These are phyloP conservation scores for Citrus glauca DNA, from an alignment of 345 rosid species.

Conservation along the genomic window DNA sequence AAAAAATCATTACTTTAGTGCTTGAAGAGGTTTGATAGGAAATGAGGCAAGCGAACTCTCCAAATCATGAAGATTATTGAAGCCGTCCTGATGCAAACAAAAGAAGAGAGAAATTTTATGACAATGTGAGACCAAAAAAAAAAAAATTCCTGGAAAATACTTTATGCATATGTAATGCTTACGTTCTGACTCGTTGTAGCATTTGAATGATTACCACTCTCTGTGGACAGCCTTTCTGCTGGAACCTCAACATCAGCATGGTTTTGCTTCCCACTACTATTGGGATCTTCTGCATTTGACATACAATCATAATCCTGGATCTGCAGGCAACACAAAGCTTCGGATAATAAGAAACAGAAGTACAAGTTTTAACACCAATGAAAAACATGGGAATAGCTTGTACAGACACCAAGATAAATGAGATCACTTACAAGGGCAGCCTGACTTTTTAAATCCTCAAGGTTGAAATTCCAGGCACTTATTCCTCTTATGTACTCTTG, in stretches of 20 bases:
- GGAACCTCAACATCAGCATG: slow-evolving; percentile 33
- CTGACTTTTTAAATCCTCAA: slow-evolving; percentile 91
- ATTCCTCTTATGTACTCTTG: slow-evolving; percentile 94
- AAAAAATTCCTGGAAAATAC: not conserved
- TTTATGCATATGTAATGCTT: slow-evolving; percentile 11
- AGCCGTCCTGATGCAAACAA: slow-evolving; percentile 59
- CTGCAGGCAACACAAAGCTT: slow-evolving; percentile 40
- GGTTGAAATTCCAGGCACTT: slow-evolving; percentile 96
- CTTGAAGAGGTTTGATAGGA: slow-evolving; percentile 85
- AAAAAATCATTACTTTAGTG: slow-evolving; percentile 52
- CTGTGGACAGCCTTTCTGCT: slow-evolving; percentile 36
- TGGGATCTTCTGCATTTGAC: slow-evolving; percentile 49
- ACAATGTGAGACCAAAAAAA: slow-evolving; percentile 10
- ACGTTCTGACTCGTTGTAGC: slow-evolving; percentile 67
- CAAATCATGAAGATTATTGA: slow-evolving; percentile 59
- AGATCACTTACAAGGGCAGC: slow-evolving; percentile 77
- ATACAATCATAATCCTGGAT: slow-evolving; percentile 61
- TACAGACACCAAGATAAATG: not conserved
- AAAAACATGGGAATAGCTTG: slow-evolving; percentile 1
- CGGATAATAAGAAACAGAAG: slow-evolving; percentile 3
- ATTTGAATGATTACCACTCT: slow-evolving; percentile 40
- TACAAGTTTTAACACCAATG: not conserved
- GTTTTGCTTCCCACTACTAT: slow-evolving; percentile 38
- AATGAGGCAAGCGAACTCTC: slow-evolving; percentile 75
- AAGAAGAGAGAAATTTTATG: slow-evolving; percentile 13